Evolutionary conservation across 2,329 filamentous ascomycete species (phyloP), one percentile per base, ranked within the genome.

Genomic region (Pseudogymnoascus sp.): DNA sequence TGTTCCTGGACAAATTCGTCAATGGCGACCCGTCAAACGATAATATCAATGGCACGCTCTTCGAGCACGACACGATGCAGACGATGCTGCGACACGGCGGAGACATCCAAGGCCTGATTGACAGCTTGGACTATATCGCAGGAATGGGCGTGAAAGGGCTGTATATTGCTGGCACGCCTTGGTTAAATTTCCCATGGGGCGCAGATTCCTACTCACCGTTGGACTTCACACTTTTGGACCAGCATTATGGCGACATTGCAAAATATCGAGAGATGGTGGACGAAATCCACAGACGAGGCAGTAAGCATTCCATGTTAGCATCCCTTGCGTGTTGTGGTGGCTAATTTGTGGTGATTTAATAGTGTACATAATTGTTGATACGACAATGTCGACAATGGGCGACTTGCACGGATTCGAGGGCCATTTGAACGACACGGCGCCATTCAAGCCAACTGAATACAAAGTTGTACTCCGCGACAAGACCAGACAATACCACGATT

Each of bases 1-100:
- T 88, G 53, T 86, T 87, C 70, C 73, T 87, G 10, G 85, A 88
- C 71, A 77, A 83, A 64, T 88, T 83, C 68, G 83, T 86, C 44
- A 87, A 88, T 68, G 85, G 85, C 19, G 82, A 88, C 68, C 85
- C 85, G 7, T 77, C 77, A 2, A 88, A 88, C 69, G 85, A 88
- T 70, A 81, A 87, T 68, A 79, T 80, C 46, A 88, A 88, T 70
- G 80, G 78, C 9, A 87, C 84, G 0, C 66, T 77, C 2, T 88
- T 82, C 72, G 85, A 88, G 68, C 82, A 85, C 70, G 85, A 88
- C 69, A 72, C 80, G 63, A 79, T 78, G 68, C 83, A 80, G 64
- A 87, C 82, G 62, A 83, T 87, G 70, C 80, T 88, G 74, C 82
- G 85, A 33, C 83, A 85, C 74, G 84, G 85, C 37, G 85, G 85